Evolutionary conservation across 768 basidiomycete genomes (phyloP).

Genomic region (Naganishia vaughanmartiniae): DNA sequence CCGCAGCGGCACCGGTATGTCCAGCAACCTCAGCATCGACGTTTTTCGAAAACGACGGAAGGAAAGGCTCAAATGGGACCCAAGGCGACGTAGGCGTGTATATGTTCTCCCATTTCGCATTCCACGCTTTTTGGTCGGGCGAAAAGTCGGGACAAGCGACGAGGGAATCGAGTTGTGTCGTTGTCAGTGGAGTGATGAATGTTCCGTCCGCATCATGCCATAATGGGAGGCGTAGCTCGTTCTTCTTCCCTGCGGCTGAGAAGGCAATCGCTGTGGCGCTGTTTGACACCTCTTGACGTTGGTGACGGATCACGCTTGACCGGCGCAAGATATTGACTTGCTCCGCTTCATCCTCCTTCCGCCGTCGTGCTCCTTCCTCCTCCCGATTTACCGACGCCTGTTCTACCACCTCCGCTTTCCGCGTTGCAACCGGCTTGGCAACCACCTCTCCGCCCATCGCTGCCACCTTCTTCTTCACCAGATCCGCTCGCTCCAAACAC

Average conservation of each 20-base stretch:
- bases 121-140: slow-evolving; percentile 15
- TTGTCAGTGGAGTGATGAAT: slow-evolving; percentile 5
- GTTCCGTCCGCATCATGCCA: slow-evolving; percentile 23
- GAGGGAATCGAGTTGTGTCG: not conserved
- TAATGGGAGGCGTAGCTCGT: slow-evolving; percentile 7
- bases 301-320: slow-evolving; percentile 1
- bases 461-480: slow-evolving; percentile 44
- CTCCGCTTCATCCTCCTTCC: slow-evolving; percentile 9
- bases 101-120: slow-evolving; percentile 16
- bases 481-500: slow-evolving; percentile 49
- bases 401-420: slow-evolving; percentile 34
- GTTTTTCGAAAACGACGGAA: not conserved
- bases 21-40: too few relatives aligned
- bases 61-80: not conserved
- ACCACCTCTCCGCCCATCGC: slow-evolving; percentile 39
- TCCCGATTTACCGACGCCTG: not conserved
- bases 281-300: not conserved
- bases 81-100: not conserved
- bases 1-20: not conserved
- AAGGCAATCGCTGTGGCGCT: not conserved
- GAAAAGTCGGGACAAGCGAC: not conserved
- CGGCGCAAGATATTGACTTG: slow-evolving; percentile 12
- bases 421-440: slow-evolving; percentile 15
- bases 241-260: too few relatives aligned
- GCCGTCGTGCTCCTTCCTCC: not conserved